Evolutionary conservation across 106 monocot genomes (phyloP), one percentile per base, ranked within the genome.

Genomic region (Xerophyta viscosa): DNA sequence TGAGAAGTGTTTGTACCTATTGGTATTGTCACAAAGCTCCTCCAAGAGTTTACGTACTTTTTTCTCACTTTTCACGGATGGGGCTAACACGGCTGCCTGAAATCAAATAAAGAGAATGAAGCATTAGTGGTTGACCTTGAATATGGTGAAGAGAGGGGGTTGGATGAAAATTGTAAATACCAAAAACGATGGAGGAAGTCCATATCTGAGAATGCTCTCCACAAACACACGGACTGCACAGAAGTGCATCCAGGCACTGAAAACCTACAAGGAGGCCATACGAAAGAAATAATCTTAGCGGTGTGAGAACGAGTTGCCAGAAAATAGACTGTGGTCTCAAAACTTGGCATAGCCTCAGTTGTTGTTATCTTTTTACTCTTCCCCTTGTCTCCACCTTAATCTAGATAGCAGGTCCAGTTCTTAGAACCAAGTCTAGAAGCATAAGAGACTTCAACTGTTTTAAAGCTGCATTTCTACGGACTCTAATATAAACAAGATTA

Each of bases 151-250:
- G 29, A 52, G 28, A 52, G 29, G 3, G 28, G 17, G 13, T 14
- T 27, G n/a, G 5, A 26, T 13, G 20, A 20, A 4, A 52, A 2
- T 31, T 27, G 48, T 26, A 19, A 18, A 17, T 88, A 93, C 93
- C 87, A 89, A 61, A 57, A 82, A 96, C 41, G 81, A 73, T 54
- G 96, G 89, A 4, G 96, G 96, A 36, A 96, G 70, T 26, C 96
- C 96, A 66, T 89, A 89, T 89, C 94, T 71, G 22, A 96, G 89
- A 61, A 96, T 96, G 73, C 96, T 96, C 73, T 96, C 96, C n/a
- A 65, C 66, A 71, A 96, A 96, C 3, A 82, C 70, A 43, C 89
- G 78, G 17, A 89, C 70, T 29, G 96, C 89, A 66, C 85, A 96
- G 52, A 96, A 96, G 63, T 96, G 96, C 89, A 96, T 96, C 96